These are phyloP conservation scores for Phytomonas sp. DNA, from an alignment of 208 protist genomes.

Conservation along the genomic window DNA sequence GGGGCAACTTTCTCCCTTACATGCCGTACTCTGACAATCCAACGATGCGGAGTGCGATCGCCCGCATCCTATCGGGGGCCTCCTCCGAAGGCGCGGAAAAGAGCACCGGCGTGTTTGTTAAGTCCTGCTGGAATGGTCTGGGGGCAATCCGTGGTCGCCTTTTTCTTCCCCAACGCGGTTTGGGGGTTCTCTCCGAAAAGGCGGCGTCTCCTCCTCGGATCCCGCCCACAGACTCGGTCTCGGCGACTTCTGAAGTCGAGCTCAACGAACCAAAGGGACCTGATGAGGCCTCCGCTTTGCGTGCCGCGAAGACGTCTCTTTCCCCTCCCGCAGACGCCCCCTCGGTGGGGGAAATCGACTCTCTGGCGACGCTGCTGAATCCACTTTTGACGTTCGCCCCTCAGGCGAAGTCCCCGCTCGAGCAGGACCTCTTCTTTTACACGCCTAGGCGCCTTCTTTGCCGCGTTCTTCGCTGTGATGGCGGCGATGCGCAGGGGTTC, in stretches of 20 bases:
- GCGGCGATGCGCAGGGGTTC: no score
- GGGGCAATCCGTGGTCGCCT: constrained; percentile 57
- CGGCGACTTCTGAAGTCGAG: no score
- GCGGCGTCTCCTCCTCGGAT: no score
- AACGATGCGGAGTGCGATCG: constrained; percentile 29
- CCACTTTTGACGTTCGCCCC: background rate
- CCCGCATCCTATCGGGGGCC: constrained; percentile 15
- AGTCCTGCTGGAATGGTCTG: constrained; percentile 79
- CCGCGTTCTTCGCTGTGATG: background rate
- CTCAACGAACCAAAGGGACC: no score
- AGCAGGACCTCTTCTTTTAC: background rate
- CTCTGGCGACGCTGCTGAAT: background rate
- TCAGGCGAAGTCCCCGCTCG: background rate
- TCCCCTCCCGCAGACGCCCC: no score
- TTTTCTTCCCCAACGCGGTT: constrained; percentile 20
- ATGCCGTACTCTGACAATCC: constrained; percentile 50
- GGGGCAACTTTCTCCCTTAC: constrained; percentile 20
- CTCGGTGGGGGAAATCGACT: background rate
- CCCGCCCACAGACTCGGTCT: no score
- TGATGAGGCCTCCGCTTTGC: no score
- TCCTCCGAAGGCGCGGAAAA: background rate
- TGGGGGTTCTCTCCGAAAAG: no score
- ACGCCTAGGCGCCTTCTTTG: background rate
- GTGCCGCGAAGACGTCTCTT: no score
- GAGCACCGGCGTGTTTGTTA: constrained; percentile 17